Evolutionary conservation across 257 asterid species (phyloP), one percentile per base, ranked within the genome.

Genomic region (Penstemon newberryi): DNA sequence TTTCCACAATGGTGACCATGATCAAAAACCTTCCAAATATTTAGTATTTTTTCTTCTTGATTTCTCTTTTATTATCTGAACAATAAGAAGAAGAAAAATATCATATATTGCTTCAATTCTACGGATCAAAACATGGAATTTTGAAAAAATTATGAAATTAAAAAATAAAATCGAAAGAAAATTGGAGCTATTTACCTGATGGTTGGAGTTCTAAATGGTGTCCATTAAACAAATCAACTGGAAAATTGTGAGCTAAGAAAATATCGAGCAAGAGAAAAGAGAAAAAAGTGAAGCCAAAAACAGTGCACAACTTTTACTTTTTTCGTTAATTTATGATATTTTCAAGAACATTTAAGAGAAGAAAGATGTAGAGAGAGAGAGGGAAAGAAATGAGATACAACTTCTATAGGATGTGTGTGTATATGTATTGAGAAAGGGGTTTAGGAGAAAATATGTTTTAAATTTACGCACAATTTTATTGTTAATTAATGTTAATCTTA

Each of bases 1-100:
- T 88, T 46, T 91, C 97, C 75, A 86, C 92, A 77, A 91, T 92
- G 70, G 97, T 25, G 33, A 25, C 92, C 97, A 91, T 91, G 91
- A 84, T 87, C 74, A 51, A 60, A 66, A 73, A 58, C 75, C 79
- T 75, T 43, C 58, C 56, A 10, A 51, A 46, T 42, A 52, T 49
- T 63, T 7, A 6, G 42, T n/a, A 46, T 41, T 33, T 7, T 62
- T 39, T 18, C 3, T 5, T 45, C 46, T 53, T 15, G 3, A 10
- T 44, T 3, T 18, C 5, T 66, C 33, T 54, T 15, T 5, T 57
- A 13, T 60, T 56, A 36, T 52, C 65, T 61, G 53, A 70, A 49
- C 38, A 49, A 65, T 70, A 42, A 50, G 4, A 41, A 3, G 9
- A 15, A 37, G 49, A 69, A 72, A 68, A 57, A 44, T 71, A 74